A percentile compares a stretch with the other conserved stretches of the same genome.
Evolutionary conservation across 441 rosid genomes (phyloP).

Genomic region (Melastoma candidum): DNA sequence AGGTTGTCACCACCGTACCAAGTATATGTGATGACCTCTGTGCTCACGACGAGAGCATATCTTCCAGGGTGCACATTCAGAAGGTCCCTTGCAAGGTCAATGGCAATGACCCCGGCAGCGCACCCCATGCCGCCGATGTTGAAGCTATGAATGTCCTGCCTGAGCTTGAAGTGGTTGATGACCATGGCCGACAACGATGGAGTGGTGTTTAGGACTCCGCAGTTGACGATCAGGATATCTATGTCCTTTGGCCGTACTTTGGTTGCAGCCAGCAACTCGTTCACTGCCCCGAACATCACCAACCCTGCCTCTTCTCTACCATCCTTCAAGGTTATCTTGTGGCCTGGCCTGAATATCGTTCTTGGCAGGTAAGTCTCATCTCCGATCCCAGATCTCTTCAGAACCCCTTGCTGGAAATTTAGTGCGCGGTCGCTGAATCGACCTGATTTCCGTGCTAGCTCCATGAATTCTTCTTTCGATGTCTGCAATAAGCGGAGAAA

Average conservation of each 20-base stretch:
- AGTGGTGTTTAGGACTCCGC: conserved; percentile 57
- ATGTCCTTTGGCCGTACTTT: conserved; percentile 39
- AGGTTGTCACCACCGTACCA: conserved; percentile 48
- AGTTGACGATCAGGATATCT: conserved; percentile 47
- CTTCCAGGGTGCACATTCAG: conserved; percentile 39
- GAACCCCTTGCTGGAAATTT: conserved; percentile 30
- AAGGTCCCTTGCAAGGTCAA: conserved; percentile 64
- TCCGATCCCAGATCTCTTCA: conserved; percentile 57
- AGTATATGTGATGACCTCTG: conserved; percentile 47
- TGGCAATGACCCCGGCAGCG: conserved; percentile 50
- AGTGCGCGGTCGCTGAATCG: conserved; percentile 40
- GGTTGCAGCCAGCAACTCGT: conserved; percentile 42
- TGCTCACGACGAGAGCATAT: conserved; percentile 55
- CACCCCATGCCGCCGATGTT: conserved; percentile 80
- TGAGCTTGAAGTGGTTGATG: conserved; percentile 53
- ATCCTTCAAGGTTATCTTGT: conserved; percentile 32
- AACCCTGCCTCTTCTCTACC: conserved; percentile 62
- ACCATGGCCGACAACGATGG: conserved; percentile 65
- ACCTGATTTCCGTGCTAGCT: conserved; percentile 42
- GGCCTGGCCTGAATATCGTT: conserved; percentile 31
- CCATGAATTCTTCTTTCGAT: conserved; percentile 42
- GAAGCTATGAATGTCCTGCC: conserved; percentile 51
- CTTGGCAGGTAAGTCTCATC: conserved; percentile 57
- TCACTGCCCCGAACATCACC: conserved; percentile 54
- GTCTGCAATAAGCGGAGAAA: conserved; percentile 23